These are phyloP conservation scores for Porcisia hertigi DNA, from an alignment of 208 protist species.

Conservation along the genomic window DNA sequence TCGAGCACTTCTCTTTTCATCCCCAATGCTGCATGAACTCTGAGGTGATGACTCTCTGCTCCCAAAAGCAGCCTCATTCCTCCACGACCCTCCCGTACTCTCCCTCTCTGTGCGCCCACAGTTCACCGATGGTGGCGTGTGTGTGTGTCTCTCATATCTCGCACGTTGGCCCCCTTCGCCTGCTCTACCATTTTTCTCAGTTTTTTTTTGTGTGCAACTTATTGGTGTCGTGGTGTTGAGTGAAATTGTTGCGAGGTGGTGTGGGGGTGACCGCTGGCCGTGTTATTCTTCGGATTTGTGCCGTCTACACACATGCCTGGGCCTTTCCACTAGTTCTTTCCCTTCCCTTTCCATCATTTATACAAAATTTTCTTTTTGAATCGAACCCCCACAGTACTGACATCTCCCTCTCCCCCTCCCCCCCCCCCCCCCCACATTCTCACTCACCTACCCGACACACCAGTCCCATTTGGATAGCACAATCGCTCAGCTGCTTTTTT, in stretches of 20 bases:
- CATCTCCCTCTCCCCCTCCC: too few species aligned
- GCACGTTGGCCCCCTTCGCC: neutral
- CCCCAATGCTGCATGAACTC: neutral
- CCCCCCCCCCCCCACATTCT: neutral
- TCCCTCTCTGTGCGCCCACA: neutral
- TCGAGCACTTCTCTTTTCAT: neutral
- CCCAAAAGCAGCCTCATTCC: neutral
- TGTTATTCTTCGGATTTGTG: neutral
- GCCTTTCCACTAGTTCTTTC: neutral
- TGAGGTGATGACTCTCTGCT: neutral
- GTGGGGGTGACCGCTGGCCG: neutral
- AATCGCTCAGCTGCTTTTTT: neutral
- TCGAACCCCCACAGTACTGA: neutral
- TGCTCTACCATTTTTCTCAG: slow-evolving; percentile 2
- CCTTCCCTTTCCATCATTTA: neutral
- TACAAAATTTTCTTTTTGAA: neutral
- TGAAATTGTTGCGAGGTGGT: neutral
- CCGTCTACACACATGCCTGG: neutral
- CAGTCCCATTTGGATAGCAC: too few species aligned
- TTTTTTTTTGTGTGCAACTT: neutral
- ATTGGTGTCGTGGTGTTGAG: neutral
- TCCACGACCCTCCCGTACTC: neutral
- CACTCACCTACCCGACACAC: neutral
- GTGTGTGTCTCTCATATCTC: too few species aligned
- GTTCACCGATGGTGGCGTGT: neutral